Base-by-base conservation (phyloP, 1,139 yeast genomes). In the Blastobotrys niveus region DNA sequence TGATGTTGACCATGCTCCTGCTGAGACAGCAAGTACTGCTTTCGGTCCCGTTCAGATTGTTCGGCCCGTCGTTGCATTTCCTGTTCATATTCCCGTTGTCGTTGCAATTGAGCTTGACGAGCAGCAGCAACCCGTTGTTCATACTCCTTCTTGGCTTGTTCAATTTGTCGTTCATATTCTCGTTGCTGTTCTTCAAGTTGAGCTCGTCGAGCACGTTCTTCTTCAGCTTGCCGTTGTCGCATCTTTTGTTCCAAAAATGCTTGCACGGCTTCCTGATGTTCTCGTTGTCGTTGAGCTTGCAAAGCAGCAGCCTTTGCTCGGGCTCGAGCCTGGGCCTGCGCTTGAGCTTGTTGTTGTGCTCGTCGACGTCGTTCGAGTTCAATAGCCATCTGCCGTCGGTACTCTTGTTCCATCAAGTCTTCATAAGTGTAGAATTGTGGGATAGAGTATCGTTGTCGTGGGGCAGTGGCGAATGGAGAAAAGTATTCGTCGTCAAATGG, bases 401-500 rank as follows among this genome's bases (percentile, higher is more conserved):
- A 30, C 25, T 39, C 43, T 10, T 41, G 35, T 19, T 34, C 35
- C 35, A 41, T 19, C 35, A 41, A 12, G 22, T 41, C 44, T 20
- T 34, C 35, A 20, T 34, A 41, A n/a, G 29, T 8, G n/a, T 8
- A 25, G 22, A 20, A 40, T 18, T 21, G 34, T 25, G 39, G 39
- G 22, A 7, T 14, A 14, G 31, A 25, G 21, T 25, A 15, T 8
- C 12, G 12, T 24, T 12, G 10, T 14, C 19, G 17, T 17, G 18
- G 17, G 29, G 35, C 31, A 12, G 22, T 7, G 15, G 33, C 36
- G 20, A 30, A 20, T 19, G 41, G 36, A 32, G 29, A 29, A n/a
- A 22, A 12, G 33, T 33, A 40, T 24, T 15, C 24, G 15, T 42
- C n/a, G 41, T 36, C 34, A 10, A 37, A 33, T 18, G 37, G 41